phyloP scores from a whole-genome alignment of 768 basidiomycete species.

The Hebeloma cylindrosporum region DNA sequence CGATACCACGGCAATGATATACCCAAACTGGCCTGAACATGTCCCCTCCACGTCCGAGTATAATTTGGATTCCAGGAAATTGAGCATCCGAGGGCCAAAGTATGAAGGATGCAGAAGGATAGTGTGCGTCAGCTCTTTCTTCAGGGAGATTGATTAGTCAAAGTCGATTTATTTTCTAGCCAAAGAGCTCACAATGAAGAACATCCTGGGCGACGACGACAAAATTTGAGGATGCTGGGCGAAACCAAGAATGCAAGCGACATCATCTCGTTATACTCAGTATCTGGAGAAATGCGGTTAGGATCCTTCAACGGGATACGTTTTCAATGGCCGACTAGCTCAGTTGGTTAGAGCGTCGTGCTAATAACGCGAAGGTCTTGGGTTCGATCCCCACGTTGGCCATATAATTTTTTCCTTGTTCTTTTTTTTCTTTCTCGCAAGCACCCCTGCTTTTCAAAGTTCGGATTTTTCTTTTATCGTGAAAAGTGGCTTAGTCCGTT shows the following conservation, averaged over 20 bases:
- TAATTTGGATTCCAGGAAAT: constrained; percentile 89
- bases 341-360: constrained; percentile 94
- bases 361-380: constrained; percentile 84
- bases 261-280: no score
- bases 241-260: not conserved
- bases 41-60: constrained; percentile 97
- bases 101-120: constrained; percentile 97
- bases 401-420: constrained; percentile 27
- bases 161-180: not conserved
- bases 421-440: not conserved
- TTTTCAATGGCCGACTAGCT: constrained; percentile 71
- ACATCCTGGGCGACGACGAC: constrained; percentile 44
- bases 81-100: constrained; percentile 94
- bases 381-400: constrained; percentile 82
- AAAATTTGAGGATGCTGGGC: not conserved
- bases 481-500: no score
- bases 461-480: no score
- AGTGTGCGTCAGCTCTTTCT: constrained; percentile 98
- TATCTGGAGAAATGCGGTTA: no score
- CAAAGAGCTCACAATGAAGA: constrained; percentile 63
- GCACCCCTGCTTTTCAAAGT: not conserved
- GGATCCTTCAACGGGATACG: not conserved
- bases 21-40: constrained; percentile 93
- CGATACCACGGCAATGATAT: constrained; percentile 89
- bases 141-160: constrained; percentile 8